These are phyloP conservation scores for Citrus unshiu DNA, from an alignment of 345 rosid genomes.

Conservation along the genomic window DNA sequence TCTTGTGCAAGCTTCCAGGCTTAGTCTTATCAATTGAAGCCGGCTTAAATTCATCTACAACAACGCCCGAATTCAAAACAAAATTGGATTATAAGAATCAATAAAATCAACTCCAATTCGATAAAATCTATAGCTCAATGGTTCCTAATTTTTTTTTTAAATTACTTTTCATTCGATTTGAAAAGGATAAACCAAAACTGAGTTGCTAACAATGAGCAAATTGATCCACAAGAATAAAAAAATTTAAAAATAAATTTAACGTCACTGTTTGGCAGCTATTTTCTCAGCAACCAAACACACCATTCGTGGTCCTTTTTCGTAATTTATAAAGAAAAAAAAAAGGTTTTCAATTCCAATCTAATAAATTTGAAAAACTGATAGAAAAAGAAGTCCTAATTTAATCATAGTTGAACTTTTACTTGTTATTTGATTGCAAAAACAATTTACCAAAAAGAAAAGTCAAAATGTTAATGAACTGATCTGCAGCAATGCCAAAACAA, in stretches of 20 bases:
- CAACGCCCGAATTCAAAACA: not conserved
- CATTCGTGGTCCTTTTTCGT: not conserved
- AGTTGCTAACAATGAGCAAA: not conserved
- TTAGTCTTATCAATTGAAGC: conserved; percentile 81
- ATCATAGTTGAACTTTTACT: not conserved
- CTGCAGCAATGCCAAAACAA: not conserved
- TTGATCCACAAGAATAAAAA: not conserved
- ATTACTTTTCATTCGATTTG: not conserved
- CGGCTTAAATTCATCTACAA: conserved; percentile 80
- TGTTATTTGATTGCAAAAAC: not conserved
- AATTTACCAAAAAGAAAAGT: not conserved
- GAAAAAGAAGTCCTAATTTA: not conserved
- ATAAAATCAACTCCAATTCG: not conserved
- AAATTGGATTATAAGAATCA: not conserved
- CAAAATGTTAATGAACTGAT: not conserved
- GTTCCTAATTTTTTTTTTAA: accelerated
- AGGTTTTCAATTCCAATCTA: not conserved
- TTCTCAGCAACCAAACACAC: not conserved
- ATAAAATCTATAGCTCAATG: not conserved
- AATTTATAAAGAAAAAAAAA: not conserved
- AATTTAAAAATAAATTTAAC: not conserved
- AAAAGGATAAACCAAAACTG: not conserved
- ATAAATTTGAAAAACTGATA: not conserved
- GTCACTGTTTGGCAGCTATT: not conserved
- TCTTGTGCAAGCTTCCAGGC: conserved; percentile 65